These are phyloP conservation scores for Ceratocystis smalleyi DNA, from an alignment of 2,329 filamentous ascomycete genomes.

Conservation along the genomic window DNA sequence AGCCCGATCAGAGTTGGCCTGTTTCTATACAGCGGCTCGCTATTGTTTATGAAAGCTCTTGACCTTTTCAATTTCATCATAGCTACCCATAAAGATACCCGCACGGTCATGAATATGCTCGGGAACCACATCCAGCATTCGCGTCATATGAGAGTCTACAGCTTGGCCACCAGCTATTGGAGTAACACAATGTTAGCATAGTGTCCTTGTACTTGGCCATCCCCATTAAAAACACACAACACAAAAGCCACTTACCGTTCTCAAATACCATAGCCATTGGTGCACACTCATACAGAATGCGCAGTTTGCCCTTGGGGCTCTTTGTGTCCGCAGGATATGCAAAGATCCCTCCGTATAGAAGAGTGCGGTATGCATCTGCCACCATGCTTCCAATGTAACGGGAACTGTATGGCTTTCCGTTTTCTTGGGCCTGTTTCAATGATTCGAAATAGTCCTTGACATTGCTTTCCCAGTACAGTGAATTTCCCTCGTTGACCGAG, in stretches of 20 bases:
- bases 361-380: constrained; percentile 87
- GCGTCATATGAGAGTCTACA: constrained; percentile 75
- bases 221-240: background rate
- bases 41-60: constrained; percentile 56
- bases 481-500: constrained; percentile 98
- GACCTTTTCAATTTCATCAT: constrained; percentile 90
- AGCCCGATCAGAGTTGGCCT: too few relatives aligned
- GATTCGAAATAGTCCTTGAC: constrained; percentile 80
- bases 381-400: constrained; percentile 98
- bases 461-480: constrained; percentile 81
- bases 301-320: constrained; percentile 93
- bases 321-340: constrained; percentile 97
- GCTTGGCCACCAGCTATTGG: constrained; percentile 71
- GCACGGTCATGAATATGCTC: constrained; percentile 90
- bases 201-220: background rate
- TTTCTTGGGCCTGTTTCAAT: constrained; percentile 61
- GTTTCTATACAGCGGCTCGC: too few relatives aligned
- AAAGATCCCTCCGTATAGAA: constrained; percentile 92
- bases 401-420: constrained; percentile 80
- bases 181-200: constrained; percentile 21
- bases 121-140: constrained; percentile 78
- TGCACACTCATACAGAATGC: constrained; percentile 95
- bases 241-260: constrained; percentile 52
- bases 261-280: constrained; percentile 99
- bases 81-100: constrained; percentile 91